Evolutionary conservation across 2,329 filamentous ascomycete species (phyloP).

Genomic region (Pseudogymnoascus sp.): DNA sequence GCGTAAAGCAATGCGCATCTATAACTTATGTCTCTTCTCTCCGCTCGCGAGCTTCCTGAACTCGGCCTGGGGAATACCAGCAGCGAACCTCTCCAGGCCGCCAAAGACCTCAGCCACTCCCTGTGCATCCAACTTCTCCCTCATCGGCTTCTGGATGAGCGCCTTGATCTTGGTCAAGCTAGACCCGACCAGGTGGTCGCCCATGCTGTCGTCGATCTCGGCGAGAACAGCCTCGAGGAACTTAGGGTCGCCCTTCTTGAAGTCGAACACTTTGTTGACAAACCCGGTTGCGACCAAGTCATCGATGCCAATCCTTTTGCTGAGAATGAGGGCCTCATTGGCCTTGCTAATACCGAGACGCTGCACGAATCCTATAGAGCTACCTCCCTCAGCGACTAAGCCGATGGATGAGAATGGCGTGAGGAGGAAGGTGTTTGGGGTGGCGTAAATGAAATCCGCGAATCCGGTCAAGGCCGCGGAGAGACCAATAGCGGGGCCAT

Average conservation of each 20-base stretch:
- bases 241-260: conserved; percentile 53
- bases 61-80: conserved; percentile 69
- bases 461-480: conserved; percentile 75
- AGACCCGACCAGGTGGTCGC: conserved; percentile 69
- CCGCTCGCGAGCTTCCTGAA: conserved; percentile 78
- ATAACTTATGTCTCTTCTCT: conserved; percentile 93
- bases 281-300: conserved; percentile 73
- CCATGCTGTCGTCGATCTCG: conserved; percentile 76
- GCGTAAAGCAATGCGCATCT: conserved; percentile 19
- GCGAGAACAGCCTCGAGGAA: conserved; percentile 65
- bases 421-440: conserved; percentile 74
- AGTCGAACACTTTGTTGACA: conserved; percentile 72
- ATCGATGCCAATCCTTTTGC: conserved; percentile 62
- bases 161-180: conserved; percentile 79
- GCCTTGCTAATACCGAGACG: conserved; percentile 73
- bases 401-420: conserved; percentile 88
- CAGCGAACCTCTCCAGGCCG: conserved; percentile 67
- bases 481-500: conserved; percentile 84
- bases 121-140: conserved; percentile 65
- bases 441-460: conserved; percentile 87
- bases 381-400: conserved; percentile 80
- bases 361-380: conserved; percentile 69
- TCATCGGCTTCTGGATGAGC: conserved; percentile 66
- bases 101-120: conserved; percentile 80
- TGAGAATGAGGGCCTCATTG: conserved; percentile 91